phyloP scores from a whole-genome alignment of 176 grass and related monocot genomes.

The Cenchrus purpureus region DNA sequence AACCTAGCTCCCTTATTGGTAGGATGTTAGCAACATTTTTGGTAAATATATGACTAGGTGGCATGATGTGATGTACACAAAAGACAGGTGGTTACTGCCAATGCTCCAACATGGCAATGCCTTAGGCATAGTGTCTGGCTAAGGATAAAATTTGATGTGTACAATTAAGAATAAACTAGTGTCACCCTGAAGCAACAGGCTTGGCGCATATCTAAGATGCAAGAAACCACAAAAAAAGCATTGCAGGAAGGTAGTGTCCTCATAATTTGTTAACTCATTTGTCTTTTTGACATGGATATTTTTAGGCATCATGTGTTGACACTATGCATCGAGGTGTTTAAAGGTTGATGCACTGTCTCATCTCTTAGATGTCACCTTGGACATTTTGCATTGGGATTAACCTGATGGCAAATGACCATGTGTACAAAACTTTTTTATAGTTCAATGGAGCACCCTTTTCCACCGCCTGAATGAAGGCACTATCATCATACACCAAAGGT shows the following conservation, averaged over 20 bases:
- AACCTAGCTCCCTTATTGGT: slow-evolving; percentile 1
- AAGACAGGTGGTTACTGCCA: neutral
- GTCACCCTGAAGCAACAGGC: neutral
- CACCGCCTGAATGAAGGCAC: neutral
- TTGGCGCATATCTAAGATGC: neutral
- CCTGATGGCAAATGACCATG: neutral
- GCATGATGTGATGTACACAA: neutral
- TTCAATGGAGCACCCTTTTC: slow-evolving; percentile 4
- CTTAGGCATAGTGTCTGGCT: neutral
- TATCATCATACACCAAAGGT: slow-evolving; percentile 5
- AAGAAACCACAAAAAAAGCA: slow-evolving; percentile 5
- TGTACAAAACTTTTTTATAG: slow-evolving; percentile 21
- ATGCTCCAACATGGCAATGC: neutral
- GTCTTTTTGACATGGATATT: neutral
- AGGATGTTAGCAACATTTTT: slow-evolving; percentile 10
- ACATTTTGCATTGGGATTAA: neutral
- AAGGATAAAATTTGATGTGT: neutral
- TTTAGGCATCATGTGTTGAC: neutral
- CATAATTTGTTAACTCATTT: neutral
- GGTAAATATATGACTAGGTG: neutral
- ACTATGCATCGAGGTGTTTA: neutral
- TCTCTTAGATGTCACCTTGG: neutral
- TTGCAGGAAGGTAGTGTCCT: neutral
- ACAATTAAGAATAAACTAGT: slow-evolving; percentile 1
- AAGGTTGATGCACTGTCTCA: neutral